A percentile compares a stretch with the other conserved stretches of the same genome.
Conservation (phyloP, 176 grass and related monocot species). For the Juncus inflexus region DNA sequence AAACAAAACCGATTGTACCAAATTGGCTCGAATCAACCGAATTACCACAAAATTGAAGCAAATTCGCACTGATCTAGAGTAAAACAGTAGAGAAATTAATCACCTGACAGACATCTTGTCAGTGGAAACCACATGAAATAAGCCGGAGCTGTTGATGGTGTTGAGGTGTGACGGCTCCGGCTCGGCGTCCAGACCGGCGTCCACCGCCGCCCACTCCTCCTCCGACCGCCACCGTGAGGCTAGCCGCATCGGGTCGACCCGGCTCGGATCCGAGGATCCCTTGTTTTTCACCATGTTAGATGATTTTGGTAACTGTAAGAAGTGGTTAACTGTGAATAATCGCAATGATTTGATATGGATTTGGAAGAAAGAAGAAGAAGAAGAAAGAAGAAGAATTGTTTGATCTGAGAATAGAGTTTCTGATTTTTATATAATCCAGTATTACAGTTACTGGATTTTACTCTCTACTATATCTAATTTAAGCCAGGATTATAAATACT, state of each 20-base stretch:
- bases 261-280: constrained; percentile 20
- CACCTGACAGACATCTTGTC: constrained; percentile 86
- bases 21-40: not conserved
- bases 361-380: too few relatives aligned
- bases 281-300: constrained; percentile 11
- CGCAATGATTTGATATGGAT: too few relatives aligned
- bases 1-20: not conserved
- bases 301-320: too few relatives aligned
- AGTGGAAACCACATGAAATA: constrained; percentile 72
- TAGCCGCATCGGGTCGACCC: constrained; percentile 8
- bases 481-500: too few relatives aligned
- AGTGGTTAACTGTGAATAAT: too few relatives aligned
- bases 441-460: too few relatives aligned
- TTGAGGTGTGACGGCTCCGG: constrained; percentile 79
- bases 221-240: constrained; percentile 24
- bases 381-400: too few relatives aligned
- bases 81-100: constrained; percentile 12
- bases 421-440: too few relatives aligned
- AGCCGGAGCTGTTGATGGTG: constrained; percentile 90
- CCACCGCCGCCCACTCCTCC: constrained; percentile 51
- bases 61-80: not conserved
- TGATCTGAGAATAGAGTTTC: too few relatives aligned
- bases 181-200: constrained; percentile 54
- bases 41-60: not conserved
- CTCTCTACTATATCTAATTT: too few relatives aligned